A percentile compares a stretch with the other conserved stretches of the same genome.
These are phyloP conservation scores for Hygrophoropsis aurantiaca DNA, from an alignment of 768 basidiomycete genomes.

Conservation along the genomic window DNA sequence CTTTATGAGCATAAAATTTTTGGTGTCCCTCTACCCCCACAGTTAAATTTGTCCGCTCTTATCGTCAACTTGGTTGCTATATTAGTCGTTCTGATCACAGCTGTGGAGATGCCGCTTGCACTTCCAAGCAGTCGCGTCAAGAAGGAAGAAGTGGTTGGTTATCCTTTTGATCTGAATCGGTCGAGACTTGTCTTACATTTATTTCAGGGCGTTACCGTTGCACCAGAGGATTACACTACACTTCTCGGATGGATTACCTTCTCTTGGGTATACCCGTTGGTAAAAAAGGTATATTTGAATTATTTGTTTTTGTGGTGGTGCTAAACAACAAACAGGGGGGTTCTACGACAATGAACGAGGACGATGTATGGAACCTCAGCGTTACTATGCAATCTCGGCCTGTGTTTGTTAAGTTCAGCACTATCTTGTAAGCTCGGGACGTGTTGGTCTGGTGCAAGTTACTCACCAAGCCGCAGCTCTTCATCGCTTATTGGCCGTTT, in stretches of 20 bases:
- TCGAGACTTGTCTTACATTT: neutral
- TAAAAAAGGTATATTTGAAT: conserved; percentile 31
- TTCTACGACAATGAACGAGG: conserved; percentile 58
- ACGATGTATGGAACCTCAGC: conserved; percentile 72
- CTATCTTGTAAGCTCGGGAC: neutral
- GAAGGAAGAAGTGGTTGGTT: conserved; percentile 63
- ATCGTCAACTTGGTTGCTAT: conserved; percentile 46
- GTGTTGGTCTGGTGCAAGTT: neutral
- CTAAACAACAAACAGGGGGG: conserved; percentile 26
- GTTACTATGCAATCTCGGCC: conserved; percentile 67
- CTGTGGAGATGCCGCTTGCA: conserved; percentile 64
- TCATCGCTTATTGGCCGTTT: conserved; percentile 33
- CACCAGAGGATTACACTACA: conserved; percentile 74
- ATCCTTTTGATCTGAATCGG: neutral
- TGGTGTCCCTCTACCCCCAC: conserved; percentile 41
- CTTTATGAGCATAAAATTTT: conserved; percentile 50
- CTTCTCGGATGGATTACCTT: conserved; percentile 75
- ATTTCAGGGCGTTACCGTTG: conserved; percentile 25
- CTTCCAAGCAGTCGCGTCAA: conserved; percentile 54
- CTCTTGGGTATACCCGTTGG: conserved; percentile 67
- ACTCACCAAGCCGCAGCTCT: neutral
- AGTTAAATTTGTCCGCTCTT: conserved; percentile 19
- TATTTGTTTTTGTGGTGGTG: neutral
- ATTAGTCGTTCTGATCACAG: conserved; percentile 41
- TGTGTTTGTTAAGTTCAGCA: conserved; percentile 51